Conservation (phyloP, 2,329 filamentous ascomycete species). For the Verticillium tricorpus region DNA sequence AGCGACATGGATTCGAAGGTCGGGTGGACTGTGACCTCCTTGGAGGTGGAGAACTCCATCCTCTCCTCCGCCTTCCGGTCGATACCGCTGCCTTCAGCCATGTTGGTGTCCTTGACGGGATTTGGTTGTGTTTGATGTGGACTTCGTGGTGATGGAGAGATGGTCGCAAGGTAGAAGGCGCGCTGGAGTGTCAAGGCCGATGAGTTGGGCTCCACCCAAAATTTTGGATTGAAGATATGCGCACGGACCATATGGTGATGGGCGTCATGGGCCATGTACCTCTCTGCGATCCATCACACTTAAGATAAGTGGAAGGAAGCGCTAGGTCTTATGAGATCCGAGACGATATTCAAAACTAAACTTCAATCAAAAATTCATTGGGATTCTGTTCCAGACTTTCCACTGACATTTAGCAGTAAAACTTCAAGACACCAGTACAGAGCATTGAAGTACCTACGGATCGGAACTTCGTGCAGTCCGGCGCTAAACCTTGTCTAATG, state of each 20-base stretch:
- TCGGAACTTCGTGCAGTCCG: background rate
- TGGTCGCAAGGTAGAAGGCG: background rate
- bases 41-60: conserved; percentile 97
- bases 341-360: no score
- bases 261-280: background rate
- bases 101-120: conserved; percentile 39
- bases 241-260: background rate
- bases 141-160: background rate
- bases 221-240: background rate
- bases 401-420: no score
- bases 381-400: no score
- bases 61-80: conserved; percentile 92
- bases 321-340: no score
- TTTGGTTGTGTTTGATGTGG: background rate
- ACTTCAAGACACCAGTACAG: no score
- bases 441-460: background rate
- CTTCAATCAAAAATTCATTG: no score
- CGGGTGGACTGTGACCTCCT: conserved; percentile 92
- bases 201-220: background rate
- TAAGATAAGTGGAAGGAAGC: no score
- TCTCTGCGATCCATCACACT: background rate
- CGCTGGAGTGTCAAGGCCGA: background rate
- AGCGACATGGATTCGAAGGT: conserved; percentile 95
- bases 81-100: conserved; percentile 79
- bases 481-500: conserved; percentile 2